Percentiles rank a stretch among this genome's conserved stretches.
phyloP scores from a whole-genome alignment of 108 stramenopile genomes.

The Fistulifera pelliculosa region DNA sequence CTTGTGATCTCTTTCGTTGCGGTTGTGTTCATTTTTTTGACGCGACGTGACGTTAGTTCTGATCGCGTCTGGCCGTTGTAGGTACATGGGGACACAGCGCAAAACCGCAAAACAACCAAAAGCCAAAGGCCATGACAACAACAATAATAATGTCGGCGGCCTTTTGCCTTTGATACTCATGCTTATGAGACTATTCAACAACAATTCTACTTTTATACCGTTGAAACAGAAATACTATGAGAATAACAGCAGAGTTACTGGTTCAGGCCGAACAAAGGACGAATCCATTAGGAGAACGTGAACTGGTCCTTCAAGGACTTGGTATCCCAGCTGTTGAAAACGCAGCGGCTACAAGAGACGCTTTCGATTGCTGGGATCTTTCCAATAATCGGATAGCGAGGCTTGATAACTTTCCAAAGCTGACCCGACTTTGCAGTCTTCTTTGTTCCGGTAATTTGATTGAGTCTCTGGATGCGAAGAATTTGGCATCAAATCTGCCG shows the following conservation, averaged over 20 bases:
- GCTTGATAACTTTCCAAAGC: conserved; percentile 68
- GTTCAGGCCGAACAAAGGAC: conserved; percentile 73
- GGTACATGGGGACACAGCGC: too few species aligned
- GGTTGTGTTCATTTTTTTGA: too few species aligned
- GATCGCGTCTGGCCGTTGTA: too few species aligned
- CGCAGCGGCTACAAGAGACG: conserved; percentile 63
- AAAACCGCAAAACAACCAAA: too few species aligned
- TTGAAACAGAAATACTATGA: too few species aligned
- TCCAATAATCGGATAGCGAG: conserved; percentile 65
- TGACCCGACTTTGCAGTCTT: conserved; percentile 39
- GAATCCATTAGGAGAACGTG: conserved; percentile 74
- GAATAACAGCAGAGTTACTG: conserved; percentile 71
- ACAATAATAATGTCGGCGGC: too few species aligned
- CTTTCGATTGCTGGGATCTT: conserved; percentile 70
- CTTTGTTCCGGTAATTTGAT: conserved; percentile 54
- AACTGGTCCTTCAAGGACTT: conserved; percentile 66
- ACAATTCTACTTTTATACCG: too few species aligned
- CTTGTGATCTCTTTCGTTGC: too few species aligned
- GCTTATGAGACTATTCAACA: too few species aligned
- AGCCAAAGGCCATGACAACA: too few species aligned
- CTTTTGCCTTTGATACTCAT: too few species aligned
- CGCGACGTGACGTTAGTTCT: too few species aligned
- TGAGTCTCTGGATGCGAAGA: conserved; percentile 42
- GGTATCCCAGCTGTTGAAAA: conserved; percentile 77
- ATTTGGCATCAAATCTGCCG: conserved; percentile 38